Conservation (phyloP, 2,329 filamentous ascomycete species). For the Bipolaris victoriae region DNA sequence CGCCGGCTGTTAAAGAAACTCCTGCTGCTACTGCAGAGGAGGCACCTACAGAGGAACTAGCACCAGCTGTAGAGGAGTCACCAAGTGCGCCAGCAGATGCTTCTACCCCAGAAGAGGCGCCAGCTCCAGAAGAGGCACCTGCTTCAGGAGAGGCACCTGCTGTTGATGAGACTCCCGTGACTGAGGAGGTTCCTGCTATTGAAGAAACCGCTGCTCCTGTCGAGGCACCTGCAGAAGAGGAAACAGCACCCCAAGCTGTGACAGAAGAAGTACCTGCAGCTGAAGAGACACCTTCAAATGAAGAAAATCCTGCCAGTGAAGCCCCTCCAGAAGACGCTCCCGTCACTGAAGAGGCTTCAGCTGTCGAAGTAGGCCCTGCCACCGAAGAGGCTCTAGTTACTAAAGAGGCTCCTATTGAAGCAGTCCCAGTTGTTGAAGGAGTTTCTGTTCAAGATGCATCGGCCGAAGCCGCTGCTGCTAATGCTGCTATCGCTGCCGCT, state of each 20-base stretch:
- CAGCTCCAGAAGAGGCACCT: constrained; percentile 3
- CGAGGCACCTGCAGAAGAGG: not conserved
- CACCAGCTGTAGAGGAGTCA: not conserved
- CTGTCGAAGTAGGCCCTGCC: not conserved
- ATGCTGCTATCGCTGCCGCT: too few species aligned
- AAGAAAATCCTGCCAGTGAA: too few species aligned
- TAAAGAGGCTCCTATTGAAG: not conserved
- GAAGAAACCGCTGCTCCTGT: not conserved
- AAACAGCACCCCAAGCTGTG: not conserved
- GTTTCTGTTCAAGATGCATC: not conserved
- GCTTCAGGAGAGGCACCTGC: not conserved
- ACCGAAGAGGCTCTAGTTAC: constrained; percentile 6
- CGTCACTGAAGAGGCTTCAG: not conserved
- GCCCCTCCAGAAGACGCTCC: not conserved
- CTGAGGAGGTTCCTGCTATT: not conserved
- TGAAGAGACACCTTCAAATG: too few species aligned
- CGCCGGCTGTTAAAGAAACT: not conserved
- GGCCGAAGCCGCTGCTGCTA: too few species aligned
- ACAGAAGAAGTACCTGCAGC: too few species aligned
- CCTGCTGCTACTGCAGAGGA: not conserved
- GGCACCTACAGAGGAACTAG: not conserved
- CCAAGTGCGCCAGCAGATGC: not conserved
- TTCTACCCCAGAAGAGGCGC: not conserved
- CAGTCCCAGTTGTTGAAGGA: not conserved
- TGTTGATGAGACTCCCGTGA: constrained; percentile 1